Evolutionary conservation across 192 early-diverging fungal species (phyloP), one percentile per base, ranked within the genome.

Genomic region (Chytriomyces sp.): DNA sequence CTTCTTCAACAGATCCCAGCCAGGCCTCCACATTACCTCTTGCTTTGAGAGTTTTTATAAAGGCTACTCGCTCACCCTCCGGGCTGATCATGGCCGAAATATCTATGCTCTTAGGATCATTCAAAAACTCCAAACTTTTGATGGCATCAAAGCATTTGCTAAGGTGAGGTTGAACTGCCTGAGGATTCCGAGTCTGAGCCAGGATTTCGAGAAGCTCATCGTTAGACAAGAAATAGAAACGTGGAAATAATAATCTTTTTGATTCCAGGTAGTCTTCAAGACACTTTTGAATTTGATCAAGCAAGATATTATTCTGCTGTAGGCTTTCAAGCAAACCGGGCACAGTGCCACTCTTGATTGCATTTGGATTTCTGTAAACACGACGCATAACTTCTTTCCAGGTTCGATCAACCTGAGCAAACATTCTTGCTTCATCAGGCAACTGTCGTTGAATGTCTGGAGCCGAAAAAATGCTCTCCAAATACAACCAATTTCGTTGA

Each of bases 201-300:
- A 88, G 59, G 37, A 88, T 88, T 63, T 88, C 86, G 40, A 88
- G 78, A n/a, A 88, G 73, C 74, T 88, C 86, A 37, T 88, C 86
- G 66, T 88, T 88, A n/a, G 84, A 86, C 30, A 88, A 57, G 60
- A 88, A 88, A 64, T 88, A 88, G 74, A 88, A 88, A 6, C 86
- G 75, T 22, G 86, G 86, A 72, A 88, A 88, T 36, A 88, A 75
- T 2, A 88, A 77, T 22, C 86, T 74, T 64, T 88, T 88, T 52
- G 77, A 79, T 60, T 88, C 86, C 22, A 88, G 70, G 66, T 88
- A 88, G 44, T 88, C 86, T 73, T 88, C 86, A 22, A 88, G 60
- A 55, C 86, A 88, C 73, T 88, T 88, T 64, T 88, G 86, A 56
- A 88, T 88, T 66, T 88, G 83, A 38, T 88, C 86, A 12, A 88